These are phyloP conservation scores for Aspergillus nidulans DNA, from an alignment of 495 filamentous ascomycete species.

Conservation along the genomic window DNA sequence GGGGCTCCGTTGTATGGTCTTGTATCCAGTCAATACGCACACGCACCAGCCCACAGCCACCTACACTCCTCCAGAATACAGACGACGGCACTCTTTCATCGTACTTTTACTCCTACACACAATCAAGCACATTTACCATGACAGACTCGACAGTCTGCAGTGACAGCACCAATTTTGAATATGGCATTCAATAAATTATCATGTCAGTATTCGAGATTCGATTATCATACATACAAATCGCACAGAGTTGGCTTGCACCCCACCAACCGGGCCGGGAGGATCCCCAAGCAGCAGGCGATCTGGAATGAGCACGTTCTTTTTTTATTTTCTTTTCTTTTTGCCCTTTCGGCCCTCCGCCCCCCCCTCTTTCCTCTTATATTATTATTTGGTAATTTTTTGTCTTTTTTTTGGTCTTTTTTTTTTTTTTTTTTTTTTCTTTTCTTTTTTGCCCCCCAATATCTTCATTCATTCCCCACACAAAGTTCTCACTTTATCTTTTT, in stretches of 20 bases:
- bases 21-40: slow-evolving; percentile 15
- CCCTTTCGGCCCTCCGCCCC: slow-evolving; percentile 7
- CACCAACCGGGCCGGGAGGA: slow-evolving; percentile 18
- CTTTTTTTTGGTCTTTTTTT: too few species aligned
- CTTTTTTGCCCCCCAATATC: slow-evolving; percentile 23
- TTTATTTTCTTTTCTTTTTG: slow-evolving; percentile 19
- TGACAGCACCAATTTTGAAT: too few species aligned
- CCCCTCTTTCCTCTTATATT: slow-evolving; percentile 15
- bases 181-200: too few species aligned
- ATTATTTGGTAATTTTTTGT: slow-evolving; percentile 18
- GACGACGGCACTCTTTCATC: too few species aligned
- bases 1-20: background rate
- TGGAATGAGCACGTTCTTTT: slow-evolving; percentile 24
- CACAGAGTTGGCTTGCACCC: slow-evolving; percentile 12
- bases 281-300: slow-evolving; percentile 24
- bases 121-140: too few species aligned
- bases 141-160: too few species aligned
- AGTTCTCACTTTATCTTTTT: slow-evolving; percentile 15
- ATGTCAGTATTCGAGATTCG: too few species aligned
- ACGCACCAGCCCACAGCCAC: slow-evolving; percentile 24
- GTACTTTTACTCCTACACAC: background rate
- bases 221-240: too few species aligned
- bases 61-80: slow-evolving; percentile 20
- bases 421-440: slow-evolving; percentile 16
- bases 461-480: slow-evolving; percentile 28